Conservation (phyloP, 805 yeast genomes). For the Yamadazyma tumulicola region DNA sequence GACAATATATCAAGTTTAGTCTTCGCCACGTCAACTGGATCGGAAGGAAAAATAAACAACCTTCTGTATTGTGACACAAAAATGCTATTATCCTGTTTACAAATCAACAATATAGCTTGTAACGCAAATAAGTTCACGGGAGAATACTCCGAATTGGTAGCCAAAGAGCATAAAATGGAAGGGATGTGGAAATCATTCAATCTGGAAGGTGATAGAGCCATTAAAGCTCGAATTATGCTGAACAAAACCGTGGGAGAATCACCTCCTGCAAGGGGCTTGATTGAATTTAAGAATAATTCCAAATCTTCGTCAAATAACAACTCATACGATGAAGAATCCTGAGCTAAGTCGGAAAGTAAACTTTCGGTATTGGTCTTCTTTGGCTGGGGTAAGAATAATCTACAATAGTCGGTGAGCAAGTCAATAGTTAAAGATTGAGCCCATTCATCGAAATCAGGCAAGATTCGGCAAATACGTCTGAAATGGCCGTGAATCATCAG, state of each 20-base stretch:
- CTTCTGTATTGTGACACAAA: conserved; percentile 36
- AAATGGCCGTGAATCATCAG: conserved; percentile 70
- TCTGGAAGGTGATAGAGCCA: conserved; percentile 56
- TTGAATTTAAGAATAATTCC: conserved; percentile 46
- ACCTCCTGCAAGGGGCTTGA: conserved; percentile 47
- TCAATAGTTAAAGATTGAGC: conserved; percentile 59
- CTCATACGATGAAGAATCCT: conserved; percentile 35
- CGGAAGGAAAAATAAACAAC: conserved; percentile 59
- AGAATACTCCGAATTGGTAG: conserved; percentile 20
- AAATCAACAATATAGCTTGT: conserved; percentile 43
- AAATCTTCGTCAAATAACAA: conserved; percentile 55
- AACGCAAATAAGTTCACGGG: conserved; percentile 35
- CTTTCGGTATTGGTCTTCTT: conserved; percentile 27
- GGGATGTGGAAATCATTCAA: conserved; percentile 50
- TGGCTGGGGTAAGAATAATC: conserved; percentile 59
- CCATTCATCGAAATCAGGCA: conserved; percentile 66
- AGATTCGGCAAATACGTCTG: conserved; percentile 49
- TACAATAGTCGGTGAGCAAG: conserved; percentile 61
- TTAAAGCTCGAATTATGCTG: conserved; percentile 54
- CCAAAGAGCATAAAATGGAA: conserved; percentile 45
- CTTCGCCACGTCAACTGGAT: conserved; percentile 39
- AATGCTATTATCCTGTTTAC: conserved; percentile 24
- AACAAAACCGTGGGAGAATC: conserved; percentile 59
- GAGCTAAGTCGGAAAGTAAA: conserved; percentile 39
- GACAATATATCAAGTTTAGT: conserved; percentile 63